A percentile compares a stretch with the other conserved stretches of the same genome.
phyloP scores from a whole-genome alignment of 441 rosid species.

The Lepidium campestre region DNA sequence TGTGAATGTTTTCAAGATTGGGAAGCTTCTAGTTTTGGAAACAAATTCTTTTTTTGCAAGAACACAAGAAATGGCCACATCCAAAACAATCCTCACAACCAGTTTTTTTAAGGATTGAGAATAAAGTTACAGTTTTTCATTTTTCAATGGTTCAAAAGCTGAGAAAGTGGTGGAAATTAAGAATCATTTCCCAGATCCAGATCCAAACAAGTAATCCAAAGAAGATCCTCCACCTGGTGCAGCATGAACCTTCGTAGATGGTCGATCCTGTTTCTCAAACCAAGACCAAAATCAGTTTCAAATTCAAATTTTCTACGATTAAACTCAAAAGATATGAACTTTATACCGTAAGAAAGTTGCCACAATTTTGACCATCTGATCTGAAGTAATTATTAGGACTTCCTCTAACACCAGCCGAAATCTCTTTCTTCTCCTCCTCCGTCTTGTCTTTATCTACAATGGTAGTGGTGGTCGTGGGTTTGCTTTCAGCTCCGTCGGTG shows the following conservation, averaged over 20 bases:
- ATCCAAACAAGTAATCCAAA: slow-evolving; percentile 58
- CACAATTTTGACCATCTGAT: slow-evolving; percentile 74
- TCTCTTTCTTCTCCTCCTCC: slow-evolving; percentile 38
- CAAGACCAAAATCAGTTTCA: not conserved
- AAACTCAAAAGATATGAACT: not conserved
- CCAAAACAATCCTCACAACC: slow-evolving; percentile 10
- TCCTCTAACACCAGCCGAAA: slow-evolving; percentile 49
- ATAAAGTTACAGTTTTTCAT: slow-evolving; percentile 12
- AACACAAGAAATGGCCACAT: not conserved
- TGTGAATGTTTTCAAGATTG: not conserved
- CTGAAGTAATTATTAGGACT: slow-evolving; percentile 56
- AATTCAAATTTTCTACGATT: not conserved
- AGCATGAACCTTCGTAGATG: slow-evolving; percentile 66
- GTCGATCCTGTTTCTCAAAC: slow-evolving; percentile 43
- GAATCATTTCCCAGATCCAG: slow-evolving; percentile 21
- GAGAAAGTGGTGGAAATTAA: not conserved
- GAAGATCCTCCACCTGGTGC: slow-evolving; percentile 80
- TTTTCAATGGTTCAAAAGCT: slow-evolving; percentile 1
- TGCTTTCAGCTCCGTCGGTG: slow-evolving; percentile 11
- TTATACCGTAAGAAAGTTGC: slow-evolving; percentile 66
- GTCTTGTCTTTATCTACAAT: slow-evolving; percentile 18
- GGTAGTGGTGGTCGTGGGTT: slow-evolving; percentile 22
- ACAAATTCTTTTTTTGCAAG: not conserved
- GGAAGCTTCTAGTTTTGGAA: slow-evolving; percentile 8
- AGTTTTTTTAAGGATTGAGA: not conserved